Evolutionary conservation across 2,329 filamentous ascomycete species (phyloP).

Genomic region (Penicillium frequentans): DNA sequence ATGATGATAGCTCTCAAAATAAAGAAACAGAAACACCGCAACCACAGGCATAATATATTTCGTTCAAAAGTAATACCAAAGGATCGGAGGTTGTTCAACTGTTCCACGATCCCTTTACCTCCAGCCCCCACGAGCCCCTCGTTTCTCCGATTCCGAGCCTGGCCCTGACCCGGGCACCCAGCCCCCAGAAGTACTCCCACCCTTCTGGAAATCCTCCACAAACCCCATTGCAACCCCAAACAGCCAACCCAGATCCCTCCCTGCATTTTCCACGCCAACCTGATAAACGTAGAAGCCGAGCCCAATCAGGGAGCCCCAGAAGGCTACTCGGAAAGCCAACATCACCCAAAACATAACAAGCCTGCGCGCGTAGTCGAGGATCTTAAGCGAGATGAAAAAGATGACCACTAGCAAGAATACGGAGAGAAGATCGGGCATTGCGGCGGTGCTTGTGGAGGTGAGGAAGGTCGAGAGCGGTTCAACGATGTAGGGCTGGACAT

Average conservation of each 20-base stretch:
- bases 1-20: slow-evolving; percentile 1
- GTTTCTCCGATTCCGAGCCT: background rate
- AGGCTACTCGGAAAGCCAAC: slow-evolving; percentile 61
- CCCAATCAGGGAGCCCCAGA: slow-evolving; percentile 63
- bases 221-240: slow-evolving; percentile 67
- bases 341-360: slow-evolving; percentile 75
- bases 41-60: background rate
- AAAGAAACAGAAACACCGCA: background rate
- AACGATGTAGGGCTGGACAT: slow-evolving; percentile 54
- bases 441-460: slow-evolving; percentile 27
- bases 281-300: slow-evolving; percentile 57
- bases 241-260: slow-evolving; percentile 47
- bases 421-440: slow-evolving; percentile 37
- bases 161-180: background rate
- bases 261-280: slow-evolving; percentile 34
- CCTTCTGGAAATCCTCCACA: slow-evolving; percentile 55
- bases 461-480: slow-evolving; percentile 37
- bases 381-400: slow-evolving; percentile 63
- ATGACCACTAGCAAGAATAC: slow-evolving; percentile 55
- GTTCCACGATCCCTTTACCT: background rate
- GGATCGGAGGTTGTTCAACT: background rate
- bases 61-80: background rate
- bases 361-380: slow-evolving; percentile 69
- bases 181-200: slow-evolving; percentile 35
- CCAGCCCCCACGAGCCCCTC: background rate